Conservation (phyloP, 441 rosid genomes). For the Populus hybrid region DNA sequence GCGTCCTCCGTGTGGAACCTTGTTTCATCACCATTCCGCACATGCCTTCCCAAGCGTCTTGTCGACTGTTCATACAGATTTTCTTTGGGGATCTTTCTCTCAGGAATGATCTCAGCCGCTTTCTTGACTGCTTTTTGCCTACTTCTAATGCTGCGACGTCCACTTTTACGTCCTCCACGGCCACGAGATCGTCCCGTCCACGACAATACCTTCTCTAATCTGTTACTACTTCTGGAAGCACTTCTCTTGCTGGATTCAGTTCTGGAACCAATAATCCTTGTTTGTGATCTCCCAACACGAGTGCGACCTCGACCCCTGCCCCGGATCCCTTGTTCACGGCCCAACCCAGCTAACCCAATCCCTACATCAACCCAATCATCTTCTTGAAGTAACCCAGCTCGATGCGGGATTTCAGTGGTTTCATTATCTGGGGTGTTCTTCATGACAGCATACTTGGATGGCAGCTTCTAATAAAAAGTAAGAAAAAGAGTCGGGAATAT, state of each 20-base stretch:
- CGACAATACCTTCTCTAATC: slow-evolving; percentile 24
- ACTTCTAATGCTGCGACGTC: slow-evolving; percentile 46
- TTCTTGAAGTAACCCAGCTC: slow-evolving; percentile 37
- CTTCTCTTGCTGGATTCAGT: slow-evolving; percentile 47
- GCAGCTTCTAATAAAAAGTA: slow-evolving; percentile 28
- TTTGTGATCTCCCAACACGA: slow-evolving; percentile 41
- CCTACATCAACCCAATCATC: slow-evolving; percentile 47
- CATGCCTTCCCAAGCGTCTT: slow-evolving; percentile 19
- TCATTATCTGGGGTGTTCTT: slow-evolving; percentile 37
- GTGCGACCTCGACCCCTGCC: slow-evolving; percentile 44
- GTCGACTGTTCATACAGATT: slow-evolving; percentile 22
- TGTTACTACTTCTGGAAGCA: slow-evolving; percentile 20
- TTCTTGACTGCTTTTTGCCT: slow-evolving; percentile 45
- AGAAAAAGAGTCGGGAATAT: neutral
- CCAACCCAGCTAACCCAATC: slow-evolving; percentile 30
- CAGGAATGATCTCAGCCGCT: slow-evolving; percentile 29
- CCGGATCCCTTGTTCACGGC: slow-evolving; percentile 41
- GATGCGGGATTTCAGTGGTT: slow-evolving; percentile 28
- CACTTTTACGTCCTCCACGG: slow-evolving; percentile 46
- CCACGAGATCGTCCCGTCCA: slow-evolving; percentile 51
- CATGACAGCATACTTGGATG: slow-evolving; percentile 33
- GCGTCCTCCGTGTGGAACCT: slow-evolving; percentile 34
- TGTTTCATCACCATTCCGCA: slow-evolving; percentile 36
- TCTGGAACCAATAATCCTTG: slow-evolving; percentile 30
- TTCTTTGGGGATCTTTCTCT: slow-evolving; percentile 24